Conservation (phyloP, 1,139 yeast genomes). For the Tardiomyces digboiensis region DNA sequence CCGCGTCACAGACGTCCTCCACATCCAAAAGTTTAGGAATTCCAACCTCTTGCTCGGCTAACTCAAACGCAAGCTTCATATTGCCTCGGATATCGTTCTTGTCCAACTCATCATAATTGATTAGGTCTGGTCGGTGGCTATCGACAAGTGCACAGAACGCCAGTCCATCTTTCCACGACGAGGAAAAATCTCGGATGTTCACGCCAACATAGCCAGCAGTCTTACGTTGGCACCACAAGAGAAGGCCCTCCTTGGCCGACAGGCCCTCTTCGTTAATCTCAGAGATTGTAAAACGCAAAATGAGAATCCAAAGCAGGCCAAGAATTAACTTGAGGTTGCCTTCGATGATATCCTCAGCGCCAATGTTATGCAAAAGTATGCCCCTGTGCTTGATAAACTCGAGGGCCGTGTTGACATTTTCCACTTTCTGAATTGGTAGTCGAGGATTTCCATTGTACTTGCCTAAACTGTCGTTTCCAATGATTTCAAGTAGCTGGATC, state of each 20-base stretch:
- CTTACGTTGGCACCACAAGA: conserved; percentile 36
- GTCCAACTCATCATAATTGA: conserved; percentile 31
- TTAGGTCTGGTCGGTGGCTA: conserved; percentile 34
- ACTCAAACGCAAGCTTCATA: conserved; percentile 28
- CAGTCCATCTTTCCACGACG: conserved; percentile 38
- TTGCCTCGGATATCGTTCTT: conserved; percentile 23
- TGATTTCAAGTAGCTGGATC: conserved; percentile 29
- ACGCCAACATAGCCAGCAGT: conserved; percentile 32
- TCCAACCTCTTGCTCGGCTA: conserved; percentile 37
- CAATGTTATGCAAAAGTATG: conserved; percentile 46
- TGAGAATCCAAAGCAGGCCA: conserved; percentile 58
- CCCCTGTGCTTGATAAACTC: conserved; percentile 45
- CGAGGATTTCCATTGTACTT: conserved; percentile 35
- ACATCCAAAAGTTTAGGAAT: conserved; percentile 51
- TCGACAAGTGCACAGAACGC: conserved; percentile 40
- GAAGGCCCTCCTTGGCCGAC: conserved; percentile 34
- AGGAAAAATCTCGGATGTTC: conserved; percentile 31
- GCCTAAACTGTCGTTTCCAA: conserved; percentile 31
- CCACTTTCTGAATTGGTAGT: conserved; percentile 50
- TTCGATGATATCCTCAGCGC: conserved; percentile 60
- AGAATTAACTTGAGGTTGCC: conserved; percentile 54
- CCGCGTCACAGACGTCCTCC: conserved; percentile 42
- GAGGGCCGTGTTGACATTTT: conserved; percentile 49
- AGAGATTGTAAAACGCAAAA: conserved; percentile 40
- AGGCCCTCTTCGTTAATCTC: conserved; percentile 35